Evolutionary conservation across 768 basidiomycete genomes (phyloP).

Genomic region (Jaapia argillacea): DNA sequence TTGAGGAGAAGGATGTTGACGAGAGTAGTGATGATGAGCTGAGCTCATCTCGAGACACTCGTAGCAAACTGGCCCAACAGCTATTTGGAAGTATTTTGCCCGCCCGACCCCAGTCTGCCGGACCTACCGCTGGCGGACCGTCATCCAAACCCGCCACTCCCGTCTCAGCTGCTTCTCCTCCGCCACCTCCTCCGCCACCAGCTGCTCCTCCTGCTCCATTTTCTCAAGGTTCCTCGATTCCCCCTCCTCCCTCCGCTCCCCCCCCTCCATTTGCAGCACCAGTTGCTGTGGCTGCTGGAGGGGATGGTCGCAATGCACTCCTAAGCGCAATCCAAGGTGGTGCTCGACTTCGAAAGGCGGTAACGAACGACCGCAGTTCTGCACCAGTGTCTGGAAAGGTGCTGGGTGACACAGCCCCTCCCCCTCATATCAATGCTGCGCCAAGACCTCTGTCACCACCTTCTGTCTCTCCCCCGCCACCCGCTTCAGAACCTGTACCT

Average conservation of each 20-base stretch:
- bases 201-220: conserved; percentile 23
- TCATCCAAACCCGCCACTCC: conserved; percentile 13
- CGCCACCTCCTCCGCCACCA: conserved; percentile 29
- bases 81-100: conserved; percentile 71
- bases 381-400: conserved; percentile 67
- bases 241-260: conserved; percentile 20
- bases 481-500: conserved; percentile 17
- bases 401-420: conserved; percentile 63
- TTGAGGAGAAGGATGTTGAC: conserved; percentile 58
- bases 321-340: conserved; percentile 76
- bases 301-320: conserved; percentile 54
- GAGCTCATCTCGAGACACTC: conserved; percentile 47
- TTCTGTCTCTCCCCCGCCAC: conserved; percentile 15
- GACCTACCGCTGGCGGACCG: conserved; percentile 15
- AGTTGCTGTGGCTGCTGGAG: conserved; percentile 22
- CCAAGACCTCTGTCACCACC: conserved; percentile 34
- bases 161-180: conserved; percentile 22
- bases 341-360: conserved; percentile 55
- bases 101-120: conserved; percentile 47
- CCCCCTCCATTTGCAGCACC: conserved; percentile 18
- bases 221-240: conserved; percentile 19
- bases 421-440: conserved; percentile 51
- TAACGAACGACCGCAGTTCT: conserved; percentile 77
- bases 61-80: conserved; percentile 65
- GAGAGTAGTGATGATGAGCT: conserved; percentile 78